Evolutionary conservation across 495 filamentous ascomycete species (phyloP).

Genomic region (Penicillium flavigenum): DNA sequence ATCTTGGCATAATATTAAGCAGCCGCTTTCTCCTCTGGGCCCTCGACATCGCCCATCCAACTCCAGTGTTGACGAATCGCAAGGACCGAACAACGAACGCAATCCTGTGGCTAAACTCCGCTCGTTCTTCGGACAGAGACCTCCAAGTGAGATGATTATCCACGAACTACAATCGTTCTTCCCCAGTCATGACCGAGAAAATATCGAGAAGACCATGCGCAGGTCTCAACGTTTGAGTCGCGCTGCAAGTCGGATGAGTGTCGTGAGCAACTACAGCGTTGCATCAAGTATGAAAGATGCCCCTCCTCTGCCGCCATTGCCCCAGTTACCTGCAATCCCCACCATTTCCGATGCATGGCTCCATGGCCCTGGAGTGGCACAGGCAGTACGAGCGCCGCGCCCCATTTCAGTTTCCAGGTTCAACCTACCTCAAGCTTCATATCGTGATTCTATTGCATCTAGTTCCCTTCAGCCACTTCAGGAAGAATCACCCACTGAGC

Average conservation of each 20-base stretch:
- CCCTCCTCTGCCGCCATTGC: constrained; percentile 29
- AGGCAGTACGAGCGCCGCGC: constrained; percentile 47
- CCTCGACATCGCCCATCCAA: constrained; percentile 60
- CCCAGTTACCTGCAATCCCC: constrained; percentile 81
- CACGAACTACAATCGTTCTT: constrained; percentile 96
- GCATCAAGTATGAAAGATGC: constrained; percentile 82
- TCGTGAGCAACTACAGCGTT: constrained; percentile 90
- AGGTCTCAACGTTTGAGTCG: constrained; percentile 87
- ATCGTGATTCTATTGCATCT: constrained; percentile 82
- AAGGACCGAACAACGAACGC: constrained; percentile 44
- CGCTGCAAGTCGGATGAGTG: constrained; percentile 86
- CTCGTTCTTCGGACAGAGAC: constrained; percentile 83
- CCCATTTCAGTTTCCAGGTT: constrained; percentile 64
- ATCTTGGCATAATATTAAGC: constrained; percentile 75
- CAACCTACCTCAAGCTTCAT: constrained; percentile 57
- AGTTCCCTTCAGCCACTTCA: constrained; percentile 85
- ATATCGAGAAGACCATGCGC: constrained; percentile 90
- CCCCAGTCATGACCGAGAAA: constrained; percentile 87
- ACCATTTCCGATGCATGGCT: constrained; percentile 94
- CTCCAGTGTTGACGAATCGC: constrained; percentile 50
- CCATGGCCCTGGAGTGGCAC: constrained; percentile 53
- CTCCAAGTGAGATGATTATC: constrained; percentile 95
- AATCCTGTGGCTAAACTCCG: constrained; percentile 58
- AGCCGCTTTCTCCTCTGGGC: constrained; percentile 76
- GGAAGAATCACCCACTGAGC: constrained; percentile 87